These are phyloP conservation scores for Yarrowia osloensis DNA, from an alignment of 805 yeast genomes.

Conservation along the genomic window DNA sequence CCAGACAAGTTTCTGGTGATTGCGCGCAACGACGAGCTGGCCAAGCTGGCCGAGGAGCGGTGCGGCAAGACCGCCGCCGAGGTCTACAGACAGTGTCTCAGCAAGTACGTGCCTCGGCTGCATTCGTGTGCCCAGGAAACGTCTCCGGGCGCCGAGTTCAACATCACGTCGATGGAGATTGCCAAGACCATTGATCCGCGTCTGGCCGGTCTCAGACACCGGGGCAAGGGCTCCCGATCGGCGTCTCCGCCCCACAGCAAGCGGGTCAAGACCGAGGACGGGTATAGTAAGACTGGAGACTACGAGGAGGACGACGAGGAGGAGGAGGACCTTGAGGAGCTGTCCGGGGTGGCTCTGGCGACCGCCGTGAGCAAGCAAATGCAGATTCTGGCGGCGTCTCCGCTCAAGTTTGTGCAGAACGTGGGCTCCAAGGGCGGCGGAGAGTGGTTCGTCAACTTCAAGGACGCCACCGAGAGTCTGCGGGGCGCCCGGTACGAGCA, in stretches of 20 bases:
- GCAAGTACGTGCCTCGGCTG: slow-evolving; percentile 56
- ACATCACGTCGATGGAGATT: slow-evolving; percentile 45
- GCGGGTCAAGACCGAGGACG: slow-evolving; percentile 37
- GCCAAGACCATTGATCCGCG: slow-evolving; percentile 31
- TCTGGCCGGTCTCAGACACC: slow-evolving; percentile 3
- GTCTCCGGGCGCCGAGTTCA: slow-evolving; percentile 39
- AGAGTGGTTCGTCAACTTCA: slow-evolving; percentile 48
- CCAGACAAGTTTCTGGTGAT: slow-evolving; percentile 66
- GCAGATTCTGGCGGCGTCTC: slow-evolving; percentile 58
- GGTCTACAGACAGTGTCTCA: slow-evolving; percentile 62
- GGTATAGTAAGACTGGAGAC: slow-evolving; percentile 31
- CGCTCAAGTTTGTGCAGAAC: slow-evolving; percentile 61
- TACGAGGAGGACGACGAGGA: slow-evolving; percentile 36
- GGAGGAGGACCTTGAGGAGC: slow-evolving; percentile 38
- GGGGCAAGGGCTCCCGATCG: neutral
- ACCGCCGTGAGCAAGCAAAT: slow-evolving; percentile 62
- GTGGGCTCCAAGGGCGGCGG: slow-evolving; percentile 55
- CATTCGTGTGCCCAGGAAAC: slow-evolving; percentile 41
- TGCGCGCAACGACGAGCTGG: slow-evolving; percentile 64
- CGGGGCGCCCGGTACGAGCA: slow-evolving; percentile 42
- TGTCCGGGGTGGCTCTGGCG: slow-evolving; percentile 37
- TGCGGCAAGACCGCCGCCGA: slow-evolving; percentile 68
- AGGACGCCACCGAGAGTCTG: slow-evolving; percentile 38
- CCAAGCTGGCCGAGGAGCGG: slow-evolving; percentile 61
- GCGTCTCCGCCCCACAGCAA: neutral